phyloP scores from a whole-genome alignment of 768 basidiomycete species.

The Lanmaoa pseudosensibilis region DNA sequence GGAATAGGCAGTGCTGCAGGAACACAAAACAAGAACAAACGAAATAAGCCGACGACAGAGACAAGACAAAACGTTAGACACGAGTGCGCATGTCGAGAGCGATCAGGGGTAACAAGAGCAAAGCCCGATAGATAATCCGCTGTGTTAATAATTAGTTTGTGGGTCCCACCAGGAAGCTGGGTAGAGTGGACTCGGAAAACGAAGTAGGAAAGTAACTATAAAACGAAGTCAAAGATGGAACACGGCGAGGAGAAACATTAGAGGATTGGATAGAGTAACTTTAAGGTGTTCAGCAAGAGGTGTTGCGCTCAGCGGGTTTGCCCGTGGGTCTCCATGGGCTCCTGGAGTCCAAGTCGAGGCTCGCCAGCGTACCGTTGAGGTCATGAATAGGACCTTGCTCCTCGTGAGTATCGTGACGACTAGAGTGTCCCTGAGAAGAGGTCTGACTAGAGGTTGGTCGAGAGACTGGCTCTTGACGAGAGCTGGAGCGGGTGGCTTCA shows the following conservation, averaged over 20 bases:
- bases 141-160: conserved; percentile 30
- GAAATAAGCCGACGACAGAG: conserved; percentile 26
- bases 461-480: conserved; percentile 51
- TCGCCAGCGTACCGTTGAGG: conserved; percentile 75
- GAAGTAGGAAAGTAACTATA: conserved; percentile 15
- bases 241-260: conserved; percentile 15
- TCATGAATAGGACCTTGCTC: conserved; percentile 62
- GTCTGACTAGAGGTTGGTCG: conserved; percentile 53
- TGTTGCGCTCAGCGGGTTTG: conserved; percentile 21
- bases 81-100: conserved; percentile 38
- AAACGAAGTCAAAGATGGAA: conserved; percentile 25
- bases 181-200: conserved; percentile 19
- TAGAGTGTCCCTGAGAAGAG: conserved; percentile 24
- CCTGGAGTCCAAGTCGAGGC: conserved; percentile 59
- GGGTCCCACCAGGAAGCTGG: conserved; percentile 17
- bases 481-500: conserved; percentile 41
- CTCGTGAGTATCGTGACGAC: conserved; percentile 27
- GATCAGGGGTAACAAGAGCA: conserved; percentile 38
- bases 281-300: conserved; percentile 19
- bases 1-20: conserved; percentile 4
- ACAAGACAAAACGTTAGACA: conserved; percentile 37
- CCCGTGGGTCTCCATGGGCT: conserved; percentile 34
- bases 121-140: conserved; percentile 34
- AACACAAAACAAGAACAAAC: conserved; percentile 36
- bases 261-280: conserved; percentile 1